Conservation (phyloP, 768 basidiomycete species). For the Mycena galopus region DNA sequence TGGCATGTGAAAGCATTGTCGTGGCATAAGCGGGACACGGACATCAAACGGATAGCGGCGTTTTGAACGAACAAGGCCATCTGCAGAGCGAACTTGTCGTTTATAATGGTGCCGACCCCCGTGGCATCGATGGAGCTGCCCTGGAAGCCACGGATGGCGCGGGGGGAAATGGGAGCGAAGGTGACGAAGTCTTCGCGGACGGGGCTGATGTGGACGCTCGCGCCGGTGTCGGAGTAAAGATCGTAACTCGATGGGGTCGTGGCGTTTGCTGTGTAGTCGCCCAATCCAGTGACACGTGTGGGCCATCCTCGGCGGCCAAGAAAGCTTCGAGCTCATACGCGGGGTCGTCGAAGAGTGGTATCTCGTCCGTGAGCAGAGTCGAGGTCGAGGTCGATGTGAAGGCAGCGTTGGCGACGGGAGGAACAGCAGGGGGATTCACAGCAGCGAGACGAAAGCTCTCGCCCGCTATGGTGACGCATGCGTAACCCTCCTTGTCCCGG, state of each 20-base stretch:
- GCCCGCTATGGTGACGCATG: neutral
- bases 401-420: neutral
- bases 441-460: neutral
- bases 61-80: neutral
- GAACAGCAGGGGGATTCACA: neutral
- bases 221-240: neutral
- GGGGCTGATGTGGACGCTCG: neutral
- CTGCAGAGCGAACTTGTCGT: neutral
- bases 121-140: constrained; percentile 1
- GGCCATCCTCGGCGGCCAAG: neutral
- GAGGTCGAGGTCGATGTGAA: too few species aligned
- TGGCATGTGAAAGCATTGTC: neutral
- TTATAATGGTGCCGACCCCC: constrained; percentile 12
- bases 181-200: neutral
- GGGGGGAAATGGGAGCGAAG: neutral
- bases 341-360: neutral
- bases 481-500: neutral
- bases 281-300: neutral
- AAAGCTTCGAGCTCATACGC: neutral
- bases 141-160: neutral
- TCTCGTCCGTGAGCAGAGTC: neutral
- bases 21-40: constrained; percentile 1
- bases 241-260: too few species aligned
- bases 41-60: neutral
- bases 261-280: neutral